Conservation (phyloP, 345 rosid genomes). For the Bretschneidera sinensis region DNA sequence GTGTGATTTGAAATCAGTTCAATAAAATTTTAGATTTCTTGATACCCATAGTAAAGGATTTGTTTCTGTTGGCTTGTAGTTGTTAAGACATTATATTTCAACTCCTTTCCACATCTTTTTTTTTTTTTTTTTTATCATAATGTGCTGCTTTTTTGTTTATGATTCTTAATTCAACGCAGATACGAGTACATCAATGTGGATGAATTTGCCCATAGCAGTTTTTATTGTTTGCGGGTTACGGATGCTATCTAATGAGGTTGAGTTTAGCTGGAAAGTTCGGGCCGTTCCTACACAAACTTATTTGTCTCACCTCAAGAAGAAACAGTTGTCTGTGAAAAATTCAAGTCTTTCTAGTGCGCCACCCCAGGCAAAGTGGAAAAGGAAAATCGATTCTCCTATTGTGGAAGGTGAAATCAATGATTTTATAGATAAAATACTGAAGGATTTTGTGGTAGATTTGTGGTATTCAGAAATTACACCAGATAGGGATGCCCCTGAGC, state of each 20-base stretch:
- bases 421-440: constrained; percentile 73
- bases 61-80: not conserved
- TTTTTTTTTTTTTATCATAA: not conserved
- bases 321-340: constrained; percentile 73
- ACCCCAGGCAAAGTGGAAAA: constrained; percentile 65
- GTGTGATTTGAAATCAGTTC: not conserved
- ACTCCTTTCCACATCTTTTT: not conserved
- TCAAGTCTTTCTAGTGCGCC: constrained; percentile 54
- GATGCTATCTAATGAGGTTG: constrained; percentile 56
- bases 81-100: not conserved
- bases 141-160: not conserved
- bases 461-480: constrained; percentile 95
- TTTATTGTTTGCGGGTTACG: constrained; percentile 47
- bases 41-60: not conserved
- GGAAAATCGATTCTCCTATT: constrained; percentile 71
- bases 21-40: not conserved
- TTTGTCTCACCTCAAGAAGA: constrained; percentile 59
- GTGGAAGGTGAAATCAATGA: constrained; percentile 77
- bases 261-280: constrained; percentile 65
- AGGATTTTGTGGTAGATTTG: constrained; percentile 77
- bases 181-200: constrained; percentile 92
- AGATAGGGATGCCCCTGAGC: constrained; percentile 83
- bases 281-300: constrained; percentile 26
- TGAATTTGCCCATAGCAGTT: constrained; percentile 84
- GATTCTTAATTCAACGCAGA: constrained; percentile 38